Evolutionary conservation across 1,139 yeast genomes (phyloP), one percentile per base, ranked within the genome.

Genomic region (Debaryomyces subglobosus): DNA sequence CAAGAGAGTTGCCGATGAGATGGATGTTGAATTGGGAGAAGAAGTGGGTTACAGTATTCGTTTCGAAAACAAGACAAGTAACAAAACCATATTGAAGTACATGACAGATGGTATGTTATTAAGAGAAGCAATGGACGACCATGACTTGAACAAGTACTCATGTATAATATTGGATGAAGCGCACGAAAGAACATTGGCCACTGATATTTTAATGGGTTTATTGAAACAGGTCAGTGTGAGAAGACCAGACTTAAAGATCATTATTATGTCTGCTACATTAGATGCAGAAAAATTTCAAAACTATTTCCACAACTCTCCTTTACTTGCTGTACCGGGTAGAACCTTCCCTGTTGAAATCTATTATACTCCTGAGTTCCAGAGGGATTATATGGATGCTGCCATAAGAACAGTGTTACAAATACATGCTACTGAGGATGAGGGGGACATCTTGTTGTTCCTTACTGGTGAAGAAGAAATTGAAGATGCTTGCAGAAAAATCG

Each of bases 381-480:
- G 94, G 57, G 98, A 94, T 64, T 94, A 94, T 63, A 73, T 94
- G 60, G 98, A 92, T 64, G 89, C 97, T 33, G 96, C 99, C 1
- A 89, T 94, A 51, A 78, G 97, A 56, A 94, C 98, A 0, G 99
- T 92, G 12, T 74, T 94, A 56, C 98, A 94, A 68, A 94, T 94
- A 56, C 99, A 94, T 69, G 96, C 97, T 29, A 89, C 97, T 18
- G 98, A 94, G 65, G 96, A 86, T 39, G 91, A 85, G 51, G 99
- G 99, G 51, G 99, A 94, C 68, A 85, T 94, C 48, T 72, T 94
- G 43, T 68, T 94, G 50, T 94, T 94, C 63, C 76, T 94, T 57
- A 94, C 98, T 0, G 99, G 99, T 77, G 98, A 94, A 70, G 99
- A 94, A 63, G 99, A 94, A 69, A 94, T 94, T 67, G 99, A 94